These are phyloP conservation scores for Russula sp. DNA, from an alignment of 768 basidiomycete species.

Conservation along the genomic window DNA sequence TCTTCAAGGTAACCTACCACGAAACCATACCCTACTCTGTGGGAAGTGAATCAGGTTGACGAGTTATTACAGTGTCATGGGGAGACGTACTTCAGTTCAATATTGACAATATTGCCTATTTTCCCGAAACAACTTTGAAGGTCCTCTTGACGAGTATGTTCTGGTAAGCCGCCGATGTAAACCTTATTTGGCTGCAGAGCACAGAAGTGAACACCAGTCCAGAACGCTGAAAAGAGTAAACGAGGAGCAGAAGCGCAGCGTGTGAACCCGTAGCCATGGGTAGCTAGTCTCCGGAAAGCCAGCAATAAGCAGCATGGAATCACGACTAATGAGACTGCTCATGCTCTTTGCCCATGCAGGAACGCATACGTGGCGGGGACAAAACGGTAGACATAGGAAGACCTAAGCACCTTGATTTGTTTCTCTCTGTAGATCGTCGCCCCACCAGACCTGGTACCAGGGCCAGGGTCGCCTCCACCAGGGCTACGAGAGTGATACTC, in stretches of 20 bases:
- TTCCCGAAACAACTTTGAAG: conserved; percentile 82
- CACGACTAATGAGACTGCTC: conserved; percentile 21
- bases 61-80: background rate
- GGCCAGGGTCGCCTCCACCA: conserved; percentile 15
- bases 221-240: conserved; percentile 36
- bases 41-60: conserved; percentile 20
- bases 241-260: conserved; percentile 42
- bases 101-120: conserved; percentile 64
- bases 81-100: conserved; percentile 73
- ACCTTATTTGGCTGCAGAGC: conserved; percentile 86
- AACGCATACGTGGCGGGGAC: conserved; percentile 24
- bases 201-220: conserved; percentile 52
- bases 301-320: conserved; percentile 23
- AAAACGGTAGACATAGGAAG: conserved; percentile 35
- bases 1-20: conserved; percentile 53
- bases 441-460: conserved; percentile 18
- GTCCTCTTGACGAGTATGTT: conserved; percentile 80
- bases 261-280: conserved; percentile 32
- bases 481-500: conserved; percentile 22
- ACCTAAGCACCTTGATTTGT: conserved; percentile 86
- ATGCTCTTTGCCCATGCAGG: conserved; percentile 21
- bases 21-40: conserved; percentile 81
- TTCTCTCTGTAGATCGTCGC: conserved; percentile 47
- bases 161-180: conserved; percentile 85
- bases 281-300: conserved; percentile 21